Evolutionary conservation across 2,329 filamentous ascomycete species (phyloP), one percentile per base, ranked within the genome.

Genomic region (Boeremia exigua): DNA sequence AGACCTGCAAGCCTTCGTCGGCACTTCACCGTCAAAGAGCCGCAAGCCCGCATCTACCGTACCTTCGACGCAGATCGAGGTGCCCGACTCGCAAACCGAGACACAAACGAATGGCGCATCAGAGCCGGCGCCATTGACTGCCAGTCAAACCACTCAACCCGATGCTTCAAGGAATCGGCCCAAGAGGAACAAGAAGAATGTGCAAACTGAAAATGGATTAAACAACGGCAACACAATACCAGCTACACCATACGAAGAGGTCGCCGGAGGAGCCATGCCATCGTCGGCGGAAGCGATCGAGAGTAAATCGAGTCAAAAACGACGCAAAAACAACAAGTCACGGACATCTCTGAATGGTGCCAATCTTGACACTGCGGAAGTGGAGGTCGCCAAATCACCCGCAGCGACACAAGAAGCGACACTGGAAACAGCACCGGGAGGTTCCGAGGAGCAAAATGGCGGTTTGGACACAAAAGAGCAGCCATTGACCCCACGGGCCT

Each of bases 21-120:
- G 38, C 14, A 19, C 40, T 45, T 36, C 54, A 17, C 48, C 54
- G 9, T 49, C 39, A 25, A 49, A 53, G 30, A 49, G 34, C 3
- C 34, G 52, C 25, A 6, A 17, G 1, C 5, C 33, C 19, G 11
- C 30, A 11, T 25, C 42, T n/a, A 38, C 47, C 11, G 34, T 32
- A 12, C 32, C 36, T 38, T 30, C 48, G 2, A 27, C 48, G 4
- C 50, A 58, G 12, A 42, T 65, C 15, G 51, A 61, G 17, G 59
- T 64, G 1, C 62, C 61, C 5, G 55, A 64, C 44, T 59, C 59
- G 1, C 64, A 66, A 17, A 15, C 33, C 12, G 15, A 29, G 14
- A 14, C 15, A 19, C 47, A 40, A 33, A 36, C 9, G 27, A 45
- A n/a, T 11, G 36, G 33, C 8, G 9, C 36, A 23, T 42, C 48